Conservation (phyloP, 345 rosid species). For the Combretum micranthum region DNA sequence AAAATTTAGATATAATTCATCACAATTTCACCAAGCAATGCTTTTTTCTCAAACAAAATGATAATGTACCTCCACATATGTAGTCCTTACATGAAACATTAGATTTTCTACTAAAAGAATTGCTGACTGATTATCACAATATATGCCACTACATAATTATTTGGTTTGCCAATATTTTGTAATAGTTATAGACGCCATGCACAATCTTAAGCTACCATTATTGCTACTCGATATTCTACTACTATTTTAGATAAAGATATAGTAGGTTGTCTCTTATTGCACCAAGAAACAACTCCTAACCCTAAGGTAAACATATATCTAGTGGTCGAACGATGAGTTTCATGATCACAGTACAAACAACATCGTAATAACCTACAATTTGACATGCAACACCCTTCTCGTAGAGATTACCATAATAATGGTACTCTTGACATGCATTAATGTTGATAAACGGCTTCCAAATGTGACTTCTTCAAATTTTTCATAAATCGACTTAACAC, state of each 20-base stretch:
- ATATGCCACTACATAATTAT: neutral
- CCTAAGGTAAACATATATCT: neutral
- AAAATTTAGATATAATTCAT: no score
- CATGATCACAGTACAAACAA: neutral
- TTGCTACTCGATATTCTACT: neutral
- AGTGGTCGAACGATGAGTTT: neutral
- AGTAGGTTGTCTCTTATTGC: constrained; percentile 1
- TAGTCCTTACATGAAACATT: no score
- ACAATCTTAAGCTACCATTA: constrained; percentile 1
- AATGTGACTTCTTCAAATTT: neutral
- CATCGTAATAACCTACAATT: neutral
- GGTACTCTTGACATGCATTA: neutral
- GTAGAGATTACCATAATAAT: neutral
- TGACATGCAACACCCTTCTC: neutral
- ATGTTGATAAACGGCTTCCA: neutral
- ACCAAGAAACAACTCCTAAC: constrained; percentile 4
- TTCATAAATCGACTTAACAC: neutral
- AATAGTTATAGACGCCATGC: neutral
- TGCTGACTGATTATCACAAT: neutral
- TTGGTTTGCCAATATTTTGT: neutral
- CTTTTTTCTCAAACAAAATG: no score
- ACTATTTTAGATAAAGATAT: neutral
- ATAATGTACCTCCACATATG: no score
- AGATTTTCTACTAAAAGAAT: neutral
- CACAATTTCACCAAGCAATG: no score